These are phyloP conservation scores for Microbotryum lychnidis-dioicae DNA, from an alignment of 1,284 basidiomycete genomes.

Conservation along the genomic window DNA sequence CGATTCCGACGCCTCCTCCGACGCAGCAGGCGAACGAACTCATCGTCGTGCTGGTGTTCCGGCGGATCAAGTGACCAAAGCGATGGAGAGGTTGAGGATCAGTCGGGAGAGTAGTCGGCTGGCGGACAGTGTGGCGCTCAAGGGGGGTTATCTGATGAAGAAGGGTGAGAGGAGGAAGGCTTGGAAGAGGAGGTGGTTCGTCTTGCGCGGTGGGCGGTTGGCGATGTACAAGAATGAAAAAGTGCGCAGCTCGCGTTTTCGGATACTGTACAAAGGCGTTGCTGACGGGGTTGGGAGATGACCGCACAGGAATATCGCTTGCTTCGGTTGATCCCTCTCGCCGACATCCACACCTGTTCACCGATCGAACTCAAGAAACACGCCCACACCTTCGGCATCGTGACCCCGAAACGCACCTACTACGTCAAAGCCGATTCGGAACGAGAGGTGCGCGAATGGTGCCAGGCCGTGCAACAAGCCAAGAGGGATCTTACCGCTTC, in stretches of 20 bases:
- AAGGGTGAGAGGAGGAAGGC: conserved; percentile 95
- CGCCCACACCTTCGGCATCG: conserved; percentile 80
- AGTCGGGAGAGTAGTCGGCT: conserved; percentile 36
- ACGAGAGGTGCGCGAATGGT: conserved; percentile 71
- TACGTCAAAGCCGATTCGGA: conserved; percentile 73
- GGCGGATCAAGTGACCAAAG: not conserved
- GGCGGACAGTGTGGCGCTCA: conserved; percentile 61
- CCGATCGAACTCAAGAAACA: conserved; percentile 83
- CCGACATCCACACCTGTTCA: conserved; percentile 83
- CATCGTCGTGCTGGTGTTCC: not conserved
- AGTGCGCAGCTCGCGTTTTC: conserved; percentile 34
- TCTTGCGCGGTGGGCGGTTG: conserved; percentile 78
- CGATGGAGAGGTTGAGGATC: conserved; percentile 8
- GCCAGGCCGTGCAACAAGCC: conserved; percentile 63
- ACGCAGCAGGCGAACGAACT: not conserved
- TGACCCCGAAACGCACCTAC: conserved; percentile 84
- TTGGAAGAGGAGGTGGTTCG: conserved; percentile 99
- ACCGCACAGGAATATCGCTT: conserved; percentile 67
- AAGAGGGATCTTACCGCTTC: conserved; percentile 56
- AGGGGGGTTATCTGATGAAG: conserved; percentile 86
- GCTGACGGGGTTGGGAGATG: conserved; percentile 37
- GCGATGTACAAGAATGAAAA: conserved; percentile 92
- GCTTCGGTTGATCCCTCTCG: conserved; percentile 77
- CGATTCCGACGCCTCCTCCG: conserved; percentile 25
- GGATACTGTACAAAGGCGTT: not conserved